A percentile compares a stretch with the other conserved stretches of the same genome.
These are phyloP conservation scores for Lentinula detonsa DNA, from an alignment of 768 basidiomycete genomes.

Conservation along the genomic window DNA sequence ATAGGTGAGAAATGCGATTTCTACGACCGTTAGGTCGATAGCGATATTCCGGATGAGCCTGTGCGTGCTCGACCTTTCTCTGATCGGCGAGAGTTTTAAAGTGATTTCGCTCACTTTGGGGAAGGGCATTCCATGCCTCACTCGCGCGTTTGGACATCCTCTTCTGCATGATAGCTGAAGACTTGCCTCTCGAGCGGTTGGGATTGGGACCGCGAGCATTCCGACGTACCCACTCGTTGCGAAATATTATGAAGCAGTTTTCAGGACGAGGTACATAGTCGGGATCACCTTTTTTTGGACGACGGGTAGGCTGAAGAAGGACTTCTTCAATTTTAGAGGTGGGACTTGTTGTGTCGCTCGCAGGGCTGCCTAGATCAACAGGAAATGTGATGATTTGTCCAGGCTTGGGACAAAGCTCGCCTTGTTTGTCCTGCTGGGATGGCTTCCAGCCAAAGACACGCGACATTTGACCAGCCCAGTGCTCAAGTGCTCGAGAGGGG, in stretches of 20 bases:
- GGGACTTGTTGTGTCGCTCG: neutral
- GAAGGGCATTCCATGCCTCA: constrained; percentile 50
- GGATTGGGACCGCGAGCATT: neutral
- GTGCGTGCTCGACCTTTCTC: constrained; percentile 37
- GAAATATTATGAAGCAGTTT: constrained; percentile 54
- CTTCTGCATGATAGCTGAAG: constrained; percentile 24
- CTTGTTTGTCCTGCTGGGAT: neutral
- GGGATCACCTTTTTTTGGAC: neutral
- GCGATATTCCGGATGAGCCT: constrained; percentile 42
- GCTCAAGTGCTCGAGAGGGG: neutral
- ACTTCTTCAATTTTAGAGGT: neutral
- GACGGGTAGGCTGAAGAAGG: neutral
- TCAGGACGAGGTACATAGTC: constrained; percentile 39
- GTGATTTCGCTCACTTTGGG: constrained; percentile 24
- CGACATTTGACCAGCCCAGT: neutral
- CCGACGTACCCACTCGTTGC: constrained; percentile 27
- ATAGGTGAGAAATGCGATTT: neutral
- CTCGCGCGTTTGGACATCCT: constrained; percentile 52
- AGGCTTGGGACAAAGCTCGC: neutral
- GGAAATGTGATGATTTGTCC: neutral
- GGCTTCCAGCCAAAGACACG: neutral
- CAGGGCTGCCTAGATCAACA: neutral
- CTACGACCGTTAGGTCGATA: constrained; percentile 17
- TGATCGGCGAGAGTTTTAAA: constrained; percentile 32
- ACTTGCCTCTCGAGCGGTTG: constrained; percentile 11